These are phyloP conservation scores for Beauveria brongniartii DNA, from an alignment of 2,329 filamentous ascomycete species.

Conservation along the genomic window DNA sequence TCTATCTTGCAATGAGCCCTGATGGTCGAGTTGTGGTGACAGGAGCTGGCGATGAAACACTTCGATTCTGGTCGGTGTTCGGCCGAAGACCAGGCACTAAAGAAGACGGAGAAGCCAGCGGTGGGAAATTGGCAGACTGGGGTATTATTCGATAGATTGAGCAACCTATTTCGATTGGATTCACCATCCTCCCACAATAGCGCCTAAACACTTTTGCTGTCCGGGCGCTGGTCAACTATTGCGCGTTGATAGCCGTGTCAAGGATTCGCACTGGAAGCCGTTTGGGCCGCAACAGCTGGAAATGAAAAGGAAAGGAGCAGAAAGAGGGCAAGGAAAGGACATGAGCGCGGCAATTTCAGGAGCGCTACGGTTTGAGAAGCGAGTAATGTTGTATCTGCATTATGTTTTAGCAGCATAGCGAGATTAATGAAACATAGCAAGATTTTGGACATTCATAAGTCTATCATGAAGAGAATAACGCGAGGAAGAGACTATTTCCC, in stretches of 20 bases:
- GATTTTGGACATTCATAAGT: neutral
- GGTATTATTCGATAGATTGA: slow-evolving; percentile 63
- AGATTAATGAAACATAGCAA: neutral
- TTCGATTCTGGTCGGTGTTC: slow-evolving; percentile 96
- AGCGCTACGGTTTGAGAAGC: slow-evolving; percentile 1
- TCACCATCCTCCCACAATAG: neutral
- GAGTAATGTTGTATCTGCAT: slow-evolving; percentile 6
- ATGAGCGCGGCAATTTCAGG: neutral
- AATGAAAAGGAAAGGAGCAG: neutral
- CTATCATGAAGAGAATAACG: neutral
- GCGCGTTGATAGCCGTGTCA: neutral
- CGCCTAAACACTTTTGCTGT: neutral
- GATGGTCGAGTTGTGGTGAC: slow-evolving; percentile 92
- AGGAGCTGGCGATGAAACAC: slow-evolving; percentile 89
- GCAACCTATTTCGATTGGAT: neutral
- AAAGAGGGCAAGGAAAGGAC: neutral
- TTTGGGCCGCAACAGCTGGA: neutral
- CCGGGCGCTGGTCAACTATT: neutral
- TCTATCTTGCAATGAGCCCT: slow-evolving; percentile 96
- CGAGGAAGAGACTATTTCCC: neutral
- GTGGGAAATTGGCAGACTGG: slow-evolving; percentile 65
- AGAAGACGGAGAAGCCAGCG: slow-evolving; percentile 55
- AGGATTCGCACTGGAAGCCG: no score
- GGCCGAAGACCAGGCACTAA: slow-evolving; percentile 67
- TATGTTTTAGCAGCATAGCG: slow-evolving; percentile 10